A percentile compares a stretch with the other conserved stretches of the same genome.
Conservation (phyloP, 371 early-diverging fungal genomes). For the Mortierella sp. region DNA sequence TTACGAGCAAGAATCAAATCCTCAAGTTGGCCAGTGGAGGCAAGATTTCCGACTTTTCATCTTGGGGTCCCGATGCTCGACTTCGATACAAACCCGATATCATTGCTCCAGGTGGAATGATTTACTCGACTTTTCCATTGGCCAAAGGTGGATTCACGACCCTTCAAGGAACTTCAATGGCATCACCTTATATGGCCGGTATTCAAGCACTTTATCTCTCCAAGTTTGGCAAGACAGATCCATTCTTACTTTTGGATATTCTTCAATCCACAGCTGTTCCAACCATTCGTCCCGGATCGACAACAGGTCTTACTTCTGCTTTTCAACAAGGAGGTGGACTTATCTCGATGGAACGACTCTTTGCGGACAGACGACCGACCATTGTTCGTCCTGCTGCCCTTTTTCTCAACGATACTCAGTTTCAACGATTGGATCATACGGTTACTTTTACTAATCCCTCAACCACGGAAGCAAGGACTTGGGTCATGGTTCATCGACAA, state of each 20-base stretch:
- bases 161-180: conserved; percentile 64
- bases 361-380: conserved; percentile 15
- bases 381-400: conserved; percentile 22
- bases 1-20: conserved; percentile 16
- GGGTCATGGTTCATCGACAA: conserved; percentile 22
- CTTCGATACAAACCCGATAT: conserved; percentile 75
- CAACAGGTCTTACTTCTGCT: conserved; percentile 38
- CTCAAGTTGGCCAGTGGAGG: conserved; percentile 57
- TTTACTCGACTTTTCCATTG: conserved; percentile 73
- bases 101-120: conserved; percentile 74
- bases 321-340: conserved; percentile 67
- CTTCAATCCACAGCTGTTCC: conserved; percentile 17
- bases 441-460: conserved; percentile 27
- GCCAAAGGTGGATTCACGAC: conserved; percentile 58
- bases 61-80: conserved; percentile 77
- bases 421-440: conserved; percentile 28
- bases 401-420: conserved; percentile 43
- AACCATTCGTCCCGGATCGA: conserved; percentile 55
- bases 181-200: conserved; percentile 68
- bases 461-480: conserved; percentile 3
- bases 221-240: conserved; percentile 26
- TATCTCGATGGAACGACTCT: conserved; percentile 37
- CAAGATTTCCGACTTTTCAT: conserved; percentile 64
- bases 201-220: conserved; percentile 62
- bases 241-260: conserved; percentile 35